Evolutionary conservation across 2,329 filamentous ascomycete genomes (phyloP), one percentile per base, ranked within the genome.

Genomic region (Ambrosiella cleistominuta): DNA sequence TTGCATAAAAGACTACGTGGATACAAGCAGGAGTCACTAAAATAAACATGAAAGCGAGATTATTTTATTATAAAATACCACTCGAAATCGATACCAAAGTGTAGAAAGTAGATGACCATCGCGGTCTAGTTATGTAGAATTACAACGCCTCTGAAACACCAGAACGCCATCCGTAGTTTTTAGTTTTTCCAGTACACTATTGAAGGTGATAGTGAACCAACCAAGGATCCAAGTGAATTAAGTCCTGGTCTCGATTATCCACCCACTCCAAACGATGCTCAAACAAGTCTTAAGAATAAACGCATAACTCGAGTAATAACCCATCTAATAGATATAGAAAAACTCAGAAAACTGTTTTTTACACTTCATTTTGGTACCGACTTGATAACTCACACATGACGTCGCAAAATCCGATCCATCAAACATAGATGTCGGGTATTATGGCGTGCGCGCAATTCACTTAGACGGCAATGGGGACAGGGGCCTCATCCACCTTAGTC

Each of bases 401-500:
- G 27, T 27, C 27, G 4, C 4, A 27, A 27, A 27, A 27, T 27
- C 3, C 11, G 19, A 35, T 17, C 50, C 36, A 36, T 35, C 50
- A 35, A 36, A 13, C 27, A 42, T 42, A 42, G 39, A 12, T 42
- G 11, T 3, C 39, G 11, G n/a, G 39, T 42, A n/a, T 12, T n/a
- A 42, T n/a, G n/a, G 6, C n/a, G 11, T 11, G 11, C 11, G 7
- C 11, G n/a, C 3, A 2, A 42, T 42, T 11, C n/a, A 9, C 47
- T 51, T 51, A 27, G 9, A 35, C 12, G 19, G 19, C 47, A 35
- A 35, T 11, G 47, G 47, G 6, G 38, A 39, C 52, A 19, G 56
- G 17, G 50, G 11, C 19, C 35, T 27, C 53, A 12, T 27, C 37
- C 12, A 35, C 36, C 36, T 66, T 66, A 61, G 66, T 67, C 62